Conservation (phyloP, 2,329 filamentous ascomycete species). For the Sordariomycetes sp. region DNA sequence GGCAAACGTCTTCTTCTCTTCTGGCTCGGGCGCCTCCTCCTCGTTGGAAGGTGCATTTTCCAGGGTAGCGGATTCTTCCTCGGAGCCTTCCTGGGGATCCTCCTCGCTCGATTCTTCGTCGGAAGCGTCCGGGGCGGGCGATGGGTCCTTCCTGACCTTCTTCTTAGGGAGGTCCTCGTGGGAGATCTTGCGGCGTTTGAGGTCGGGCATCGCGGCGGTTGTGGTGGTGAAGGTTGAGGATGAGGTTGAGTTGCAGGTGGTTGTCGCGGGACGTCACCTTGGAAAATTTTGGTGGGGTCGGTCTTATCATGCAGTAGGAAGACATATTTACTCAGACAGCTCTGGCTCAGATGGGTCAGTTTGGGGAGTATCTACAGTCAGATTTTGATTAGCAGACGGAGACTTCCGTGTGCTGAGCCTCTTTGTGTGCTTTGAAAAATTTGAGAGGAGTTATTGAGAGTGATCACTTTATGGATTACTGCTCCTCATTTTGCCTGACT, state of each 20-base stretch:
- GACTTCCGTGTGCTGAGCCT: too few species aligned
- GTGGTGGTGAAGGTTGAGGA: not conserved
- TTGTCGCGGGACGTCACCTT: not conserved
- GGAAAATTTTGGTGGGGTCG: conserved; percentile 6
- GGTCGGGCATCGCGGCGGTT: conserved; percentile 22
- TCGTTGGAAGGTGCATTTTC: conserved; percentile 18
- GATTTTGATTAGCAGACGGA: too few species aligned
- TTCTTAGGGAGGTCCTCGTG: conserved; percentile 11
- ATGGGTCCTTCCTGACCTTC: conserved; percentile 3
- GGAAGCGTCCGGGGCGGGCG: not conserved
- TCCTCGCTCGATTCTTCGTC: conserved; percentile 7
- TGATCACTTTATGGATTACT: too few species aligned
- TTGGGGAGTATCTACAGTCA: too few species aligned
- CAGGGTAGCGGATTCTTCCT: conserved; percentile 24
- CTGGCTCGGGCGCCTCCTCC: conserved; percentile 17
- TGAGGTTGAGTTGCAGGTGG: not conserved
- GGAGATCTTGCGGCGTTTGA: conserved; percentile 32
- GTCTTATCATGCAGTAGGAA: not conserved
- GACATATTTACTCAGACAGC: not conserved
- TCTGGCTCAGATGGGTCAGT: too few species aligned
- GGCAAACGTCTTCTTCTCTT: conserved; percentile 51
- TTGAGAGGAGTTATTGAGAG: too few species aligned
- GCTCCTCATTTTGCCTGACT: too few species aligned
- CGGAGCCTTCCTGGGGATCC: too few species aligned
- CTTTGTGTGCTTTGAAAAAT: too few species aligned